phyloP scores from a whole-genome alignment of 768 basidiomycete genomes.

The Dioszegia crocea region DNA sequence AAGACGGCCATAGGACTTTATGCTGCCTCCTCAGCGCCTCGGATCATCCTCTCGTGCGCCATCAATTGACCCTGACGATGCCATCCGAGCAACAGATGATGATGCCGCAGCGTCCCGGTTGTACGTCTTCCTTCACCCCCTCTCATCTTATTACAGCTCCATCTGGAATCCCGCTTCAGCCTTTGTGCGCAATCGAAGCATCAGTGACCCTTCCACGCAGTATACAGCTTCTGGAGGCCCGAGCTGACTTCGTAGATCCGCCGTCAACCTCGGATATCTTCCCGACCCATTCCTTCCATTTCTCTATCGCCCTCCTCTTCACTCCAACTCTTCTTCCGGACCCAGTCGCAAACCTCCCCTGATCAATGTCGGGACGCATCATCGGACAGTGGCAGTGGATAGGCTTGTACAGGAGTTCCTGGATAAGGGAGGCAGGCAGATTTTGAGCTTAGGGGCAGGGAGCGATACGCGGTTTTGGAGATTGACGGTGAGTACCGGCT shows the following conservation, averaged over 20 bases:
- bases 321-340: not conserved
- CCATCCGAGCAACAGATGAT: conserved; percentile 48
- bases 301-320: conserved; percentile 59
- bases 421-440: conserved; percentile 61
- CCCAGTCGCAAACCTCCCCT: conserved; percentile 60
- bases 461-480: conserved; percentile 96
- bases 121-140: conserved; percentile 24
- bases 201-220: too few species aligned
- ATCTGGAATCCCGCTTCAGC: too few species aligned
- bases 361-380: conserved; percentile 92
- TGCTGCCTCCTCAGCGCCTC: conserved; percentile 5
- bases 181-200: too few species aligned
- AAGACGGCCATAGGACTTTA: too few species aligned
- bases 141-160: too few species aligned
- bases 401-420: conserved; percentile 67
- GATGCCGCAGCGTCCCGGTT: conserved; percentile 49
- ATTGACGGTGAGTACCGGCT: conserved; percentile 61
- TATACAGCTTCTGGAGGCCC: too few species aligned
- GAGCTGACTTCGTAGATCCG: conserved; percentile 56
- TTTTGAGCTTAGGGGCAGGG: conserved; percentile 91
- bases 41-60: not conserved
- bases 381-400: conserved; percentile 77
- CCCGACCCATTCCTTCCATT: conserved; percentile 66
- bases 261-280: conserved; percentile 73
- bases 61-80: conserved; percentile 24